phyloP scores from a whole-genome alignment of 2,329 filamentous ascomycete genomes.

The Lecanicillium sp. region DNA sequence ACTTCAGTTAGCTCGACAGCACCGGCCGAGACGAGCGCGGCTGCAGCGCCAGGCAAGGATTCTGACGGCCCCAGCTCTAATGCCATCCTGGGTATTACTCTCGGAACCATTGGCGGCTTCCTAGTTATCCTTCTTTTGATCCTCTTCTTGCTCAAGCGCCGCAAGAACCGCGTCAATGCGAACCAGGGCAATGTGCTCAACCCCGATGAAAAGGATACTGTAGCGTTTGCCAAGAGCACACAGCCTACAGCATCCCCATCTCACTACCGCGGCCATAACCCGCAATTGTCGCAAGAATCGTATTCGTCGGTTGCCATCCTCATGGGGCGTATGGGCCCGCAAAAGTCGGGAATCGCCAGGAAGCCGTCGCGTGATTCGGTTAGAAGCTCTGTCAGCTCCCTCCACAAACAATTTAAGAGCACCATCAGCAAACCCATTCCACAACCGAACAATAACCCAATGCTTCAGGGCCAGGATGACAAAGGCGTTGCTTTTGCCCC shows the following conservation, averaged over 20 bases:
- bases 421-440: slow-evolving; percentile 54
- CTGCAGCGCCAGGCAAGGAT: slow-evolving; percentile 19
- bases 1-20: slow-evolving; percentile 17
- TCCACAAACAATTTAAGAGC: slow-evolving; percentile 55
- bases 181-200: slow-evolving; percentile 34
- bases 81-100: slow-evolving; percentile 68
- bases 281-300: slow-evolving; percentile 45
- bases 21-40: slow-evolving; percentile 16
- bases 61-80: slow-evolving; percentile 28
- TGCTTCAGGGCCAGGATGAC: slow-evolving; percentile 29
- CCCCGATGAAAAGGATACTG: slow-evolving; percentile 50
- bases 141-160: slow-evolving; percentile 56
- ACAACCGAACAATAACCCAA: slow-evolving; percentile 27
- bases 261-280: slow-evolving; percentile 42
- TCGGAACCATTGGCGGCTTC: slow-evolving; percentile 73
- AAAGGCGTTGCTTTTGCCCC: slow-evolving; percentile 31
- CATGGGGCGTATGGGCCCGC: slow-evolving; percentile 51
- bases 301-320: slow-evolving; percentile 58
- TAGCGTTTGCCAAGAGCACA: slow-evolving; percentile 37
- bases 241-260: slow-evolving; percentile 23
- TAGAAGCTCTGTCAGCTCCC: slow-evolving; percentile 40
- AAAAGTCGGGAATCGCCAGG: slow-evolving; percentile 36
- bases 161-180: slow-evolving; percentile 33
- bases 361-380: slow-evolving; percentile 48
- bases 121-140: slow-evolving; percentile 61